These are phyloP conservation scores for Blastobotrys americana DNA, from an alignment of 805 yeast species.

Conservation along the genomic window DNA sequence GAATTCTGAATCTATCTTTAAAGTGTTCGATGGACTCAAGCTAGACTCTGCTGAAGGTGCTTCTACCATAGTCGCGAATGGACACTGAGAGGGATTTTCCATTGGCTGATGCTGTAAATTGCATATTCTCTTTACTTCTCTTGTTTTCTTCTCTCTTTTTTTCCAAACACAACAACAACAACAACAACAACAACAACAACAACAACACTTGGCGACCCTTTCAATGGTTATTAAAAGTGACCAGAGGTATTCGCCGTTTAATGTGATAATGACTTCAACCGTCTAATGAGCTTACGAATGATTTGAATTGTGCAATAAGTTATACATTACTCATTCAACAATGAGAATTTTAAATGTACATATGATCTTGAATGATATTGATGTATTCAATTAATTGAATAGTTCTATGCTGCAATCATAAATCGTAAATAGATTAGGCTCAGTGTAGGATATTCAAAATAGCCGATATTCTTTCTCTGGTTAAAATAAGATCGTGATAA, in stretches of 20 bases:
- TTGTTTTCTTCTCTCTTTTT: background rate
- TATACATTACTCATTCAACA: background rate
- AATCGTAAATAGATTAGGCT: too few species aligned
- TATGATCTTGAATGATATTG: background rate
- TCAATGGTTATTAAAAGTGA: too few species aligned
- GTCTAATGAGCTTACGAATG: constrained; percentile 4
- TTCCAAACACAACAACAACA: background rate
- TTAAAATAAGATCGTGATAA: background rate
- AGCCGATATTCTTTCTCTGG: constrained; percentile 1
- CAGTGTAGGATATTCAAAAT: background rate
- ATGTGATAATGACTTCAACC: constrained; percentile 6
- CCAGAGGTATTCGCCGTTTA: too few species aligned
- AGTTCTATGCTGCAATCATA: too few species aligned
- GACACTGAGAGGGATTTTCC: too few species aligned
- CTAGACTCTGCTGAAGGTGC: too few species aligned
- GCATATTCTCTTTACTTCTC: background rate
- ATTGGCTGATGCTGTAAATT: background rate
- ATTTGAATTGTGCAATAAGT: background rate
- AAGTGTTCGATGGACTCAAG: constrained; percentile 18
- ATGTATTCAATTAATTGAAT: too few species aligned
- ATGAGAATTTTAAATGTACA: background rate
- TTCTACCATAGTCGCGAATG: too few species aligned
- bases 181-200: too few species aligned
- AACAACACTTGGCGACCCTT: too few species aligned
- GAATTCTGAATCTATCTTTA: constrained; percentile 27